Base-by-base conservation (phyloP, 1,284 basidiomycete genomes). In the Rhodofomes roseus region DNA sequence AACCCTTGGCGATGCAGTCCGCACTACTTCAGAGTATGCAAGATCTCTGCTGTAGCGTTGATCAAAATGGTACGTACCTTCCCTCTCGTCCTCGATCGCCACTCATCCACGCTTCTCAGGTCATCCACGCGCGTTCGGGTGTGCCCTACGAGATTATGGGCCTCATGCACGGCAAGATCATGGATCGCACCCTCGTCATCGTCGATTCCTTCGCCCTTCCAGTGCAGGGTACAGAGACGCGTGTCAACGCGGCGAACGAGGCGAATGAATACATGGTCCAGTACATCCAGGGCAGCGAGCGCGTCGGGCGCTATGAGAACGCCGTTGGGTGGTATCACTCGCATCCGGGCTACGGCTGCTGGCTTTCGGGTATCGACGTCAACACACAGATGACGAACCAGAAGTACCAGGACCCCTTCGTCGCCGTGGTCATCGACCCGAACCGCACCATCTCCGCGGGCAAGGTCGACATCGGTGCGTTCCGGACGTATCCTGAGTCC, bases 71-170 rank as follows among this genome's bases (percentile, higher is more conserved):
- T 94, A 56, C 55, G 73, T n/a, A 18, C 20, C 23, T 23, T n/a
- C 37, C 31, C 2, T 23, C 6, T 16, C 36, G 14, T 22, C 29
- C 44, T 7, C 9, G 12, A n/a, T n/a, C 55, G 18, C 20, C 27
- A 96, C 75, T 94, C 92, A 96, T 99, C 64, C 96, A 94, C 1
- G 95, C 95, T 0, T 87, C 96, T 31, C 40, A 96, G 94, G 95
- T 96, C 59, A 98, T 97, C 70, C 96, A 99, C 74, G 96, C 97
- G 40, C 87, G 96, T 51, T 98, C 96, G 6, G 97, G 96, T 54
- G 96, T 97, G 2, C 90, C 92, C 57, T 94, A 98, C 77, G 96
- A 99, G 78, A 97, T 99, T 70, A 99, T 99, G 97, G 97, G 97
- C 9, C 81, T 98, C 48, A 98, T 99, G 96, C 95, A 98, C 75